Conservation (phyloP, 345 rosid species). For the Corymbia maculata region DNA sequence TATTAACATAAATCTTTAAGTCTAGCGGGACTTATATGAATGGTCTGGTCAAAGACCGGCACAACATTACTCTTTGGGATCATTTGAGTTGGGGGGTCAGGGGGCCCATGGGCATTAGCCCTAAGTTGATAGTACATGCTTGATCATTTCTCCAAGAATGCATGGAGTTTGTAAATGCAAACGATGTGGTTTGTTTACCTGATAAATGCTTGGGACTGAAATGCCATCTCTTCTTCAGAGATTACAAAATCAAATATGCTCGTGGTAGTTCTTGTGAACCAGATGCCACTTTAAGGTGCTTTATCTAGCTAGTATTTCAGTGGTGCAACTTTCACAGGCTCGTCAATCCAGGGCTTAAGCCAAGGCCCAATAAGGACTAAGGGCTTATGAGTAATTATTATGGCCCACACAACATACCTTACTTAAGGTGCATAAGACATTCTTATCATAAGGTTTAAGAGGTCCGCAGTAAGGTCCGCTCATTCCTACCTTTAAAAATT, state of each 20-base stretch:
- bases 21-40: not conserved
- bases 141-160: not conserved
- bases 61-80: not conserved
- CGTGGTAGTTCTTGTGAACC: not conserved
- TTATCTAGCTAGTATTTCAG: not conserved
- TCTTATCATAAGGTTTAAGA: not conserved
- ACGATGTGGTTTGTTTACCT: not conserved
- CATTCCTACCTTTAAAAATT: too few species aligned
- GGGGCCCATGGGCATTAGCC: not conserved
- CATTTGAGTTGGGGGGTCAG: not conserved
- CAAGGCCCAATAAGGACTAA: not conserved
- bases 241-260: not conserved
- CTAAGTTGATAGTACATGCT: not conserved
- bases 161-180: fast-evolving
- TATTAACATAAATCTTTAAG: not conserved
- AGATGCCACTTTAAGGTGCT: not conserved
- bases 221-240: not conserved
- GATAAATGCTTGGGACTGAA: not conserved
- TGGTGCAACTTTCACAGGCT: not conserved
- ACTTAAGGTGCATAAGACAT: not conserved
- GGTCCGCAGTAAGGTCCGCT: not conserved
- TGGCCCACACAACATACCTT: not conserved
- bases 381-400: not conserved
- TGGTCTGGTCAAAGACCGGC: not conserved
- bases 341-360: not conserved